Base-by-base conservation (phyloP, 306 rosid genomes). In the Begonia masoniana region DNA sequence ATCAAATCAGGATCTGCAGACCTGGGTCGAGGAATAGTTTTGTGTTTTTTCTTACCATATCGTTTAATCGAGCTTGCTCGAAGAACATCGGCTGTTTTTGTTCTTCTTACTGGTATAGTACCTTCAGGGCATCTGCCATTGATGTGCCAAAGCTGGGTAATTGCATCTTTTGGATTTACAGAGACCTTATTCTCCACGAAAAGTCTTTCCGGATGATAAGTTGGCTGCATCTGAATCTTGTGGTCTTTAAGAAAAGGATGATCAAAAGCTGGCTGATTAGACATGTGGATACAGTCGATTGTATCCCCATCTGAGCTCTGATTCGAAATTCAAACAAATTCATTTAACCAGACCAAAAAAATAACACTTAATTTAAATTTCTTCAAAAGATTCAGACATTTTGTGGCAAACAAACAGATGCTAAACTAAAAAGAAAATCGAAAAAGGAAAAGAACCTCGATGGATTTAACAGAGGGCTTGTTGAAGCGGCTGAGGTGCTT, bases 231-330 rank as follows among this genome's bases (percentile, higher is more conserved):
- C 96, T 91, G 99, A 59, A 92, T 81, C 78, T 92, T 83, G 76
- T 92, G 99, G 65, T 92, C 99, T 71, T 83, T 92, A 65, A 92
- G 95, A 59, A 46, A 87, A 57, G 99, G 99, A 59, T 92, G 99
- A 64, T 92, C 99, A 67, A 92, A 87, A 51, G 99, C 99, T 13
- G 96, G 93, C 51, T 92, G 99, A 43, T 81, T 77, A 54, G 99
- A 79, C 56, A 92, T 68, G 57, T 54, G 89, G 58, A 92, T 77
- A 52, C 99, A 92, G 63, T 92, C 99, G 51, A 92, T 92, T 5
- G 66, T 58, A 75, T 92, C 99, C 26, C 99, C 99, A 72, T 92
- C 99, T 70, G 96, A 86, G 54, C 99, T 92, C 99, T 92, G 96
- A 60, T 58, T 45, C 49, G 55, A 55, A 70, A 54, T 5, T 43